Evolutionary conservation across 345 rosid genomes (phyloP), one percentile per base, ranked within the genome.

Genomic region (Citrus reticulata): DNA sequence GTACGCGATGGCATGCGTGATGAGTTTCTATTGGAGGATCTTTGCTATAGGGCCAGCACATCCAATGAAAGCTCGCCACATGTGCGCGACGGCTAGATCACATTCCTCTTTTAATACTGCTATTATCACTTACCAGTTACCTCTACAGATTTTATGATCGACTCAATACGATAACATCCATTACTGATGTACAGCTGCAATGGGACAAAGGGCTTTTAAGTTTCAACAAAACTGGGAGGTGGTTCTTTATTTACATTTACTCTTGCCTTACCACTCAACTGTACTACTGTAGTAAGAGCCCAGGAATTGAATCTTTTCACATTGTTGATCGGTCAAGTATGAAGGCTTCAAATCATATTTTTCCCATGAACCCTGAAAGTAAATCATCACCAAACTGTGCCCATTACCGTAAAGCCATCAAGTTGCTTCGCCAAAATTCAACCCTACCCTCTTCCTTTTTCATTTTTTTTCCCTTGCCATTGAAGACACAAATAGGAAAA

Each of bases 401-500:
- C 55, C 71, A 46, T 71, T 27, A 73, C 80, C 39, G 13, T 65
- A 73, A 73, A 66, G 70, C 77, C 66, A 77, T 58, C 73, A 46
- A 79, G 61, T 62, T 75, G 68, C 74, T 72, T 25, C 74, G 75
- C 81, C 82, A 68, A 77, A 65, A 70, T 16, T 19, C 65, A 59
- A 7, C 59, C 64, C 63, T 64, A 20, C 17, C 55, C 51, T 24
- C 37, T 42, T 71, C 51, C 51, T 13, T 46, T 46, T 46, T 13
- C 13, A 46, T 40, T 49, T 34, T 66, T 2, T 2, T 1, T 2
- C 13, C 55, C 84, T 80, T 86, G 22, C 67, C 79, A 64, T 68
- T 70, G 30, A 86, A 75, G 84, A 25, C 79, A 82, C 19, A 19
- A 62, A 78, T 3, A 77, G 66, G 63, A 51, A 46, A 61, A 61